phyloP scores from a whole-genome alignment of 2,329 filamentous ascomycete genomes.

The Curvularia spicifera region DNA sequence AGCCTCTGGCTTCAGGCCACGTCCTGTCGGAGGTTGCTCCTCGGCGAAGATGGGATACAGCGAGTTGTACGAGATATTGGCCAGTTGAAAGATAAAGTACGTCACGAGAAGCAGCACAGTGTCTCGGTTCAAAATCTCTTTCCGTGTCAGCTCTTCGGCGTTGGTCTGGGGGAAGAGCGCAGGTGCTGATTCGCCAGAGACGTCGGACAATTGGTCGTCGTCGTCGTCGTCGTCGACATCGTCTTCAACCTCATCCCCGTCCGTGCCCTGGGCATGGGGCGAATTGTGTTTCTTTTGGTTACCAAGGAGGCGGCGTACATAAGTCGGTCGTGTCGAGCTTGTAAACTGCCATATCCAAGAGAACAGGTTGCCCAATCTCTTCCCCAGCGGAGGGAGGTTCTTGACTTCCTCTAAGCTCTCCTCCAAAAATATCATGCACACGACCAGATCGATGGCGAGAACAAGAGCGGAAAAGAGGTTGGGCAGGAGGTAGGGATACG shows the following conservation, averaged over 20 bases:
- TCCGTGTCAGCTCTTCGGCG: constrained; percentile 55
- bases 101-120: constrained; percentile 82
- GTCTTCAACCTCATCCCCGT: constrained; percentile 31
- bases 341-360: constrained; percentile 74
- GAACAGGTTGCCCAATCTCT: constrained; percentile 66
- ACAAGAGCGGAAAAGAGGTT: constrained; percentile 80
- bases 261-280: constrained; percentile 45
- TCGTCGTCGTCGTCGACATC: constrained; percentile 48
- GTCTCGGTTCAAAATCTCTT: constrained; percentile 75
- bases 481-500: constrained; percentile 83
- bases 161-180: constrained; percentile 53
- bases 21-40: constrained; percentile 74
- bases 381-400: constrained; percentile 65
- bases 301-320: constrained; percentile 55
- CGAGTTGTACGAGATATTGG: constrained; percentile 94
- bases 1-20: constrained; percentile 74
- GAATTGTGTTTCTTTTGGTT: constrained; percentile 37
- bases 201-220: constrained; percentile 53
- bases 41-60: constrained; percentile 93
- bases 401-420: constrained; percentile 79
- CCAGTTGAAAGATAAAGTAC: constrained; percentile 91
- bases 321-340: constrained; percentile 64
- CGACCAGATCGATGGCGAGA: constrained; percentile 72
- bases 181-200: constrained; percentile 39
- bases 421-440: constrained; percentile 81